Conservation (phyloP, 441 rosid genomes). For the Geranium incanum region DNA sequence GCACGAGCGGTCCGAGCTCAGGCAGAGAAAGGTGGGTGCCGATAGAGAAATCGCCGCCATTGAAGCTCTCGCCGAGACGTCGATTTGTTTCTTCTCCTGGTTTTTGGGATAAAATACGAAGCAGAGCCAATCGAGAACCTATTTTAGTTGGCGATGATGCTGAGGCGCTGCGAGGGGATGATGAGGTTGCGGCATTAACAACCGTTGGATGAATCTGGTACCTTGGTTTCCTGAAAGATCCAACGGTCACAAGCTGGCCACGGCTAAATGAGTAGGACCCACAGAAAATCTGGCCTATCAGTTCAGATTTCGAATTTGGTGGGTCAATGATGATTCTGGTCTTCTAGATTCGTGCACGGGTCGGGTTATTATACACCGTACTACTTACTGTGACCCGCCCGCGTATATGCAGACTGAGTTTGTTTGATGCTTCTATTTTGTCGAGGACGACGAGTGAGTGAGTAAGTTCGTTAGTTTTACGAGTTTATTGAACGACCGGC, state of each 20-base stretch:
- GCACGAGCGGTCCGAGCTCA: slow-evolving; percentile 21
- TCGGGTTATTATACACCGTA: no score
- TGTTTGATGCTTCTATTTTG: no score
- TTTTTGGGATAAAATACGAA: background rate
- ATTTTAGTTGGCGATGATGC: background rate
- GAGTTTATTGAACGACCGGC: no score
- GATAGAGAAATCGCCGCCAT: slow-evolving; percentile 59
- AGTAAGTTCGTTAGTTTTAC: no score
- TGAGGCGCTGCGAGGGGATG: background rate
- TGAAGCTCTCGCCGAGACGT: slow-evolving; percentile 7
- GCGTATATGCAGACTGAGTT: no score
- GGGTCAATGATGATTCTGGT: no score
- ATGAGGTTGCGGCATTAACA: background rate
- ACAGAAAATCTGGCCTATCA: no score
- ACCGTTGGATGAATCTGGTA: background rate
- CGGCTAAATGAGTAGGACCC: background rate
- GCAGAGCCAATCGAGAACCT: background rate
- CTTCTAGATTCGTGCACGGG: no score
- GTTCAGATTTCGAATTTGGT: no score
- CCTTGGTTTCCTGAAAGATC: background rate
- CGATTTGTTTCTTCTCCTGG: background rate
- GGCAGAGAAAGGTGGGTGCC: slow-evolving; percentile 35
- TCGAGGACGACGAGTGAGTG: no score
- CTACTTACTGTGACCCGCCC: no score
- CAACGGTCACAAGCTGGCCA: background rate